These are phyloP conservation scores for Tardiomyces blankii DNA, from an alignment of 1,139 yeast genomes.

Conservation along the genomic window DNA sequence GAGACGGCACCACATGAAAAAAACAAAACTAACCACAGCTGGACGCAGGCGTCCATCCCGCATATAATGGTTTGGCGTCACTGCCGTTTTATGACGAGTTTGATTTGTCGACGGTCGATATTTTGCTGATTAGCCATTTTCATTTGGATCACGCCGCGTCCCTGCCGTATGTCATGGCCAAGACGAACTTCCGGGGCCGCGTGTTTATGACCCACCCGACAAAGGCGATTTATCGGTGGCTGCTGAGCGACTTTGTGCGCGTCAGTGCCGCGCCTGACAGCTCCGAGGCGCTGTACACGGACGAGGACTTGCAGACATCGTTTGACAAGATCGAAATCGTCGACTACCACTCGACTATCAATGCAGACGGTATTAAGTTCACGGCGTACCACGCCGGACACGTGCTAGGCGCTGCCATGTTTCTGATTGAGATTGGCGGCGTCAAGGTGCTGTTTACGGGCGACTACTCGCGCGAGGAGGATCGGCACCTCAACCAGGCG, in stretches of 20 bases:
- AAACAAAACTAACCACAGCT: constrained; percentile 21
- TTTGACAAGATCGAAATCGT: constrained; percentile 87
- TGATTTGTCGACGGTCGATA: constrained; percentile 78
- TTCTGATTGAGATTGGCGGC: constrained; percentile 89
- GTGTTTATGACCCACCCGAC: constrained; percentile 99
- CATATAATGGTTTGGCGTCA: constrained; percentile 78
- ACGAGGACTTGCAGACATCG: constrained; percentile 79
- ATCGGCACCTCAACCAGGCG: constrained; percentile 89
- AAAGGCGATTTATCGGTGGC: constrained; percentile 94
- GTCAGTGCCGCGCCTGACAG: constrained; percentile 51
- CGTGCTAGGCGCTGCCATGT: constrained; percentile 98
- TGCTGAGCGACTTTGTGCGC: constrained; percentile 84
- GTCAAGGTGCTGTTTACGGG: constrained; percentile 85
- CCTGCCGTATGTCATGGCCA: constrained; percentile 95
- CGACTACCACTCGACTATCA: constrained; percentile 92
- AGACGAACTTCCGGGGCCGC: constrained; percentile 84
- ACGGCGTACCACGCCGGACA: constrained; percentile 99
- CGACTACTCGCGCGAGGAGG: constrained; percentile 91
- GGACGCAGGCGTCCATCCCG: constrained; percentile 98
- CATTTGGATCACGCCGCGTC: constrained; percentile 98
- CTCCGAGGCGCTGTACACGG: constrained; percentile 52
- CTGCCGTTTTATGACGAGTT: constrained; percentile 93
- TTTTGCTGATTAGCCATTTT: constrained; percentile 82
- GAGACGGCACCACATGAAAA: no score
- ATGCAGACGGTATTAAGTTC: constrained; percentile 85